Conservation (phyloP, 202 grass and related monocot species). For the Dendrocalamus latiflorus region DNA sequence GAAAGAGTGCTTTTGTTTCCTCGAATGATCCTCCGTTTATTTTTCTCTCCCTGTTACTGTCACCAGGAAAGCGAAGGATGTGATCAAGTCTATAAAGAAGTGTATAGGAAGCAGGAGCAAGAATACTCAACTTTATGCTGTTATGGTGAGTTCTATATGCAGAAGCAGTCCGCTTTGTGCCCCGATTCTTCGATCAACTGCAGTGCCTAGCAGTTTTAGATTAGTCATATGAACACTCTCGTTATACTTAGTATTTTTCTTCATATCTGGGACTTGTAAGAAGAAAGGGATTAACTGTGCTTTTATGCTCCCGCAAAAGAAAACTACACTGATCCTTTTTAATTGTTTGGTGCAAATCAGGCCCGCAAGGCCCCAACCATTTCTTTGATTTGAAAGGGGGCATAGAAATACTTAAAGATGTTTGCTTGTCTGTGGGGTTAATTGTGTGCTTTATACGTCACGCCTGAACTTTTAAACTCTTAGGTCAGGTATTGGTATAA, state of each 20-base stretch:
- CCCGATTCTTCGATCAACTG: background rate
- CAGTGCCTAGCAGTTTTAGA: no score
- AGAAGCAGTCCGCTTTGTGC: background rate
- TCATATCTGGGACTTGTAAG: background rate
- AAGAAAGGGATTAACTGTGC: background rate
- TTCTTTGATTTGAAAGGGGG: background rate
- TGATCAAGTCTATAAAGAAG: no score
- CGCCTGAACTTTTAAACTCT: no score
- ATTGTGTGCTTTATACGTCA: background rate
- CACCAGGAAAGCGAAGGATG: constrained; percentile 24
- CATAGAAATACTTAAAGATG: background rate
- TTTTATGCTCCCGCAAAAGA: background rate
- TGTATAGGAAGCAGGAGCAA: constrained; percentile 11
- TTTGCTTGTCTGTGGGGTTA: background rate
- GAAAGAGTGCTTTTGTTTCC: constrained; percentile 10
- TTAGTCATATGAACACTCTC: no score
- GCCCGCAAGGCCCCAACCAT: no score
- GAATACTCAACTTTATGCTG: constrained; percentile 72
- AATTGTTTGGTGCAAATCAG: no score
- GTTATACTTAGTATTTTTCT: no score
- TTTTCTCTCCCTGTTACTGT: constrained; percentile 12
- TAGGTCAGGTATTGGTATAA: background rate
- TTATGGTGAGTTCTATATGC: constrained; percentile 60
- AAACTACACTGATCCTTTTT: no score
- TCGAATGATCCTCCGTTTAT: background rate